Percentiles rank a stretch among this genome's conserved stretches.
Conservation (phyloP, 1,284 basidiomycete genomes). For the Phellinidium pouzarii region DNA sequence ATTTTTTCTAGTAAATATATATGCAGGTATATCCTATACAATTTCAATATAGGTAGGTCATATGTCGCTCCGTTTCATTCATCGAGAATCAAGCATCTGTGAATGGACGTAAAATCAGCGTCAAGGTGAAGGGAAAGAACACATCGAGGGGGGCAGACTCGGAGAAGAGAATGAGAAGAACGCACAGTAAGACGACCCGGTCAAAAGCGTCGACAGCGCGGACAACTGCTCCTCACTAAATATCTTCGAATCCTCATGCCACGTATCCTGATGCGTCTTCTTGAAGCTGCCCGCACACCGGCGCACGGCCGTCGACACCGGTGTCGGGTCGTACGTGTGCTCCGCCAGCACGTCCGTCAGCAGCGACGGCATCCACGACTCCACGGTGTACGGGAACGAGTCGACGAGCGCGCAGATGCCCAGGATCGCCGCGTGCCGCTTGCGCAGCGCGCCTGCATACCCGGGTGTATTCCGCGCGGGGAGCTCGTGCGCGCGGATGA, state of each 20-base stretch:
- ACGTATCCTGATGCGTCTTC: conserved; percentile 77
- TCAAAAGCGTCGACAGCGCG: conserved; percentile 63
- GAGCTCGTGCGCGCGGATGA: conserved; percentile 54
- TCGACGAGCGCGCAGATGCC: conserved; percentile 75
- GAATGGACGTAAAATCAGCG: not conserved
- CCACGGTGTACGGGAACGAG: conserved; percentile 81
- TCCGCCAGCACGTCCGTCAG: conserved; percentile 67
- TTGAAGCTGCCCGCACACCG: conserved; percentile 72
- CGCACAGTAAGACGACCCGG: conserved; percentile 69
- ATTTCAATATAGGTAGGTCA: too few species aligned
- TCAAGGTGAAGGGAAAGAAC: not conserved
- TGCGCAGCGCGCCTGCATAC: conserved; percentile 60
- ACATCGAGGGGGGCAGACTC: not conserved
- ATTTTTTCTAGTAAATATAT: too few species aligned
- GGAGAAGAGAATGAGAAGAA: conserved; percentile 15
- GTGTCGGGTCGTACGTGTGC: conserved; percentile 77
- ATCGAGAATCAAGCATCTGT: conserved; percentile 35
- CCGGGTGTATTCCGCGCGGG: conserved; percentile 48
- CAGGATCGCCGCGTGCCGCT: conserved; percentile 72
- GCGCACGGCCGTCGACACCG: conserved; percentile 66
- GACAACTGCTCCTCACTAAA: conserved; percentile 71
- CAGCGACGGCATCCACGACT: conserved; percentile 78
- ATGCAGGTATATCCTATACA: too few species aligned
- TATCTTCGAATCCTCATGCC: conserved; percentile 74
- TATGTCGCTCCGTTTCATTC: not conserved